Percentiles rank a stretch among this genome's conserved stretches.
phyloP scores from a whole-genome alignment of 495 filamentous ascomycete genomes.

The Apiosordaria backusii region DNA sequence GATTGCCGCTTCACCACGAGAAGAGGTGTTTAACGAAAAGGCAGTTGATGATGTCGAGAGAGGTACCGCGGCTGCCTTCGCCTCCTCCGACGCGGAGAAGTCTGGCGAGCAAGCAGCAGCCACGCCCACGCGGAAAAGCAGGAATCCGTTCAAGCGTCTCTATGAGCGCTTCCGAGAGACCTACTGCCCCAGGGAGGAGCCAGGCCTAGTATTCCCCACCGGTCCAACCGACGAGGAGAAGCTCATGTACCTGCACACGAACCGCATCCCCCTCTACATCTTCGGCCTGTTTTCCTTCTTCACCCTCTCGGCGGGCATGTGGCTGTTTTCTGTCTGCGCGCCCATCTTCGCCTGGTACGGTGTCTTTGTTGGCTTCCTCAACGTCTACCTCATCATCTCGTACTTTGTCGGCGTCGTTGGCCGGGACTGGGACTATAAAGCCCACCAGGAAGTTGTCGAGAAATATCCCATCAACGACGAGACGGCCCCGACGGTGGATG shows the following conservation, averaged over 20 bases:
- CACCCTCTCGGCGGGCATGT: slow-evolving; percentile 34
- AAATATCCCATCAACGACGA: slow-evolving; percentile 29
- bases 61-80: slow-evolving; percentile 2
- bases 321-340: slow-evolving; percentile 30
- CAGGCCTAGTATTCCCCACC: slow-evolving; percentile 27
- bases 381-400: slow-evolving; percentile 35
- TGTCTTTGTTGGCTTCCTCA: slow-evolving; percentile 35
- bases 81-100: slow-evolving; percentile 17
- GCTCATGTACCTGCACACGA: slow-evolving; percentile 28
- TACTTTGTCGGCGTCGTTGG: slow-evolving; percentile 33
- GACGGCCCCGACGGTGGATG: slow-evolving; percentile 32
- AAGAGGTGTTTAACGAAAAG: slow-evolving; percentile 24
- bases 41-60: slow-evolving; percentile 13
- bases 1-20: slow-evolving; percentile 18
- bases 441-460: slow-evolving; percentile 18
- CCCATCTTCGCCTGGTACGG: slow-evolving; percentile 36
- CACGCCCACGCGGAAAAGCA: slow-evolving; percentile 7
- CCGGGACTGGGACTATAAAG: slow-evolving; percentile 30
- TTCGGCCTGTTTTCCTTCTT: slow-evolving; percentile 33
- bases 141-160: slow-evolving; percentile 17
- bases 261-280: slow-evolving; percentile 33
- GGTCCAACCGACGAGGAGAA: slow-evolving; percentile 33
- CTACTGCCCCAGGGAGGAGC: slow-evolving; percentile 32
- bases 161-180: slow-evolving; percentile 26
- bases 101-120: not conserved